Evolutionary conservation across 176 grass and related monocot species (phyloP).

Genomic region (Ananas comosus): DNA sequence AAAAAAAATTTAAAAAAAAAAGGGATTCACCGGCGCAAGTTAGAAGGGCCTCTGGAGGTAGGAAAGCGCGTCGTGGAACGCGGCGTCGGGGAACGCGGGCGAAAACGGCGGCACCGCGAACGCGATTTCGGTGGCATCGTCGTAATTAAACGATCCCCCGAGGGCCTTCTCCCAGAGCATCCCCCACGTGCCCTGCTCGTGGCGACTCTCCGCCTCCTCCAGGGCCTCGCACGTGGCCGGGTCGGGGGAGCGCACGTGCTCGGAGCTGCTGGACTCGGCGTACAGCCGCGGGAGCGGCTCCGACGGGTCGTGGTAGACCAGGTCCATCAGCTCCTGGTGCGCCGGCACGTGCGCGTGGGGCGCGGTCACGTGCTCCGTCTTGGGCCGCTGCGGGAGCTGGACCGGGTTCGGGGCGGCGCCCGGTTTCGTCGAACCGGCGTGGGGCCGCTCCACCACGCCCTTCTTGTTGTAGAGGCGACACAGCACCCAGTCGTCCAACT

Average conservation of each 20-base stretch:
- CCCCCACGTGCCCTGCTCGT: neutral
- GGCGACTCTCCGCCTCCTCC: neutral
- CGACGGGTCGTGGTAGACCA: neutral
- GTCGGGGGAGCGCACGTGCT: neutral
- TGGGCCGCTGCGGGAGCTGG: neutral
- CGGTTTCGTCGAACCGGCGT: neutral
- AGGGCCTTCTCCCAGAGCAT: neutral
- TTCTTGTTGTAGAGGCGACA: slow-evolving; percentile 43
- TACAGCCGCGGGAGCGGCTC: neutral
- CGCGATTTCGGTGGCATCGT: neutral
- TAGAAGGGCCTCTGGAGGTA: neutral
- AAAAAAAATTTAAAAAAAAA: too few relatives aligned
- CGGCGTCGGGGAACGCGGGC: neutral
- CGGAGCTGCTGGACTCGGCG: neutral
- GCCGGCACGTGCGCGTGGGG: too few relatives aligned
- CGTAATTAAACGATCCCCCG: neutral
- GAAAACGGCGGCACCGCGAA: too few relatives aligned
- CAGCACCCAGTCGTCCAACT: slow-evolving; percentile 42
- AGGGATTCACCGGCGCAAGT: neutral
- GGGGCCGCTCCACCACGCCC: slow-evolving; percentile 10
- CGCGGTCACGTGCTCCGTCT: neutral
- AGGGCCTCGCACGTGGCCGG: neutral
- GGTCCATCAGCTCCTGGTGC: too few relatives aligned
- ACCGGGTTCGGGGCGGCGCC: neutral
- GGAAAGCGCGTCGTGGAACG: neutral